Conservation (phyloP, 2,329 filamentous ascomycete genomes). For the Xenoacremonium recifei region DNA sequence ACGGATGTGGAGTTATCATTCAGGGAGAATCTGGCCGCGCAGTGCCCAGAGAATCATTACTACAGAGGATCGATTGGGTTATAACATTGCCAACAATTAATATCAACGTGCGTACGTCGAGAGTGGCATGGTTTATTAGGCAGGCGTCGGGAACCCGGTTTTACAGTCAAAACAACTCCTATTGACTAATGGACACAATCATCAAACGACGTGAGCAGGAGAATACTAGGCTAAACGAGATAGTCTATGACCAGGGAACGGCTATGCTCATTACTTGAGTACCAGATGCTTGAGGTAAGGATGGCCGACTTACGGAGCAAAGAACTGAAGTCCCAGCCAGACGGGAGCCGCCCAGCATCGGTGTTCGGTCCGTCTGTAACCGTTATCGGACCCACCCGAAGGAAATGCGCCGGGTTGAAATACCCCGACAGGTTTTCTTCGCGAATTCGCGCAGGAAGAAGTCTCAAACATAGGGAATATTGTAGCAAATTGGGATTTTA, state of each 20-base stretch:
- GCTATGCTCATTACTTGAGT: too few species aligned
- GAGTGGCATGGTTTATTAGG: too few species aligned
- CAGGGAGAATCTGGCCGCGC: constrained; percentile 17
- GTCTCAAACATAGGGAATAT: neutral
- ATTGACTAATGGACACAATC: neutral
- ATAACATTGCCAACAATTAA: constrained; percentile 18
- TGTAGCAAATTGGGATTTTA: too few species aligned
- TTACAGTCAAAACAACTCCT: neutral
- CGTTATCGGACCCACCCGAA: constrained; percentile 10
- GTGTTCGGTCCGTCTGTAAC: neutral
- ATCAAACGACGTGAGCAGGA: too few species aligned
- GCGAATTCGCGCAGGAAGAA: neutral
- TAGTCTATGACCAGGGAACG: too few species aligned
- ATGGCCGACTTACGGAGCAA: too few species aligned
- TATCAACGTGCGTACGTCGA: too few species aligned
- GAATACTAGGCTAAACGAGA: too few species aligned
- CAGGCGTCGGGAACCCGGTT: too few species aligned
- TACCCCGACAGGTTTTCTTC: constrained; percentile 13
- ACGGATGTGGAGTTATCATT: constrained; percentile 4
- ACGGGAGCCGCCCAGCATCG: too few species aligned
- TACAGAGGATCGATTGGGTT: constrained; percentile 17
- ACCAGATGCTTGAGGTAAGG: too few species aligned
- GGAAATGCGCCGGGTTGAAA: constrained; percentile 15
- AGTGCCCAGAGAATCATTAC: constrained; percentile 14
- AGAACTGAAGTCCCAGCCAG: too few species aligned